These are phyloP conservation scores for Camellia oleifera DNA, from an alignment of 179 eudicot genomes.

Conservation along the genomic window DNA sequence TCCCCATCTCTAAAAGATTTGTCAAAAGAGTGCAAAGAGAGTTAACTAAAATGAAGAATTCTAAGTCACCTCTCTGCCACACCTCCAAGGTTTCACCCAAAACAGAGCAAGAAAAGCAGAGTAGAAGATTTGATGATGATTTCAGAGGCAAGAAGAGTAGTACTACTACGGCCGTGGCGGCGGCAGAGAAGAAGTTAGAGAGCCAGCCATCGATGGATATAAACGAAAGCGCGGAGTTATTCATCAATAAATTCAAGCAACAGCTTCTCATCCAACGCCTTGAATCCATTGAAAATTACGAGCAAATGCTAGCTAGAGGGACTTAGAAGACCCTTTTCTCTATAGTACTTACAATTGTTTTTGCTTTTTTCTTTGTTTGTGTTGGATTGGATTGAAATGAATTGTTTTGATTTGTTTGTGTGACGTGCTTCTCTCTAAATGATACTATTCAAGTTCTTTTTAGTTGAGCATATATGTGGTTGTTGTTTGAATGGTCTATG, in stretches of 20 bases:
- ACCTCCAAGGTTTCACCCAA: not conserved
- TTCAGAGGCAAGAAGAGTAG: too few relatives aligned
- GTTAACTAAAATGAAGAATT: not conserved
- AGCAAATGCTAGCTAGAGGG: constrained; percentile 77
- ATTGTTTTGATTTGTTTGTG: not conserved
- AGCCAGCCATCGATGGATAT: constrained; percentile 48
- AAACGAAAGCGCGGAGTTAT: constrained; percentile 68
- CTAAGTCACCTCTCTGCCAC: not conserved
- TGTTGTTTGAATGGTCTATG: too few relatives aligned
- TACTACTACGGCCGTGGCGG: not conserved
- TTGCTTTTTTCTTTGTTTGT: not conserved
- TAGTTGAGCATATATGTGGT: too few relatives aligned
- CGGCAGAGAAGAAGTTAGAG: constrained; percentile 23
- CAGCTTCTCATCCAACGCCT: constrained; percentile 68
- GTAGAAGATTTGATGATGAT: not conserved
- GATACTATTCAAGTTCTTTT: not conserved
- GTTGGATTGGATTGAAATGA: not conserved
- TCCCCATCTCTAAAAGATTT: too few relatives aligned
- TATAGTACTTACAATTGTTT: not conserved
- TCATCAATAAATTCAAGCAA: constrained; percentile 65
- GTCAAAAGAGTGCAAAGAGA: not conserved
- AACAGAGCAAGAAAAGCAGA: not conserved
- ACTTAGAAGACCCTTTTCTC: constrained; percentile 22
- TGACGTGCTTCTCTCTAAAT: not conserved
- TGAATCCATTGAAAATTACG: constrained; percentile 71